A percentile compares a stretch with the other conserved stretches of the same genome.
Conservation (phyloP, 192 early-diverging fungal genomes). For the Backusella tarrabulga region DNA sequence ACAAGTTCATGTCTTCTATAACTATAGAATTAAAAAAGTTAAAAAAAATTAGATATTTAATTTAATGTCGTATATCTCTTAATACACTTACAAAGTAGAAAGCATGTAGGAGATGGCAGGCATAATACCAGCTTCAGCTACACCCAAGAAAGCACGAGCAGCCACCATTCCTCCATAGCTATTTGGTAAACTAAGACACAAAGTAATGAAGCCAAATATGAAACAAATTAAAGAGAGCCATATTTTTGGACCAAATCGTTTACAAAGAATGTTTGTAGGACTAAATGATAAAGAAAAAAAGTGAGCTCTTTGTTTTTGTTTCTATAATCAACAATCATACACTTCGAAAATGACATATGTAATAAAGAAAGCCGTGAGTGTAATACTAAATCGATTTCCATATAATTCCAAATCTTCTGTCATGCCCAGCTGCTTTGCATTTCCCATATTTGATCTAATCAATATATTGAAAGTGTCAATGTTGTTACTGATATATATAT, state of each 20-base stretch:
- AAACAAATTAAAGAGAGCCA: conserved; percentile 14
- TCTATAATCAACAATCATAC: background rate
- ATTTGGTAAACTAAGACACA: background rate
- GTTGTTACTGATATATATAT: background rate
- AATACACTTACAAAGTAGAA: conserved; percentile 1
- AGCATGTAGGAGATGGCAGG: conserved; percentile 11
- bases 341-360: conserved; percentile 11
- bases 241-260: conserved; percentile 4
- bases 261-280: conserved; percentile 12
- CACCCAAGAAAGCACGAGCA: conserved; percentile 8
- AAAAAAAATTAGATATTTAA: too few relatives aligned
- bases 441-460: conserved; percentile 18
- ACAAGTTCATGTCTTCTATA: conserved; percentile 1
- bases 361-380: conserved; percentile 13
- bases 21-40: background rate
- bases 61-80: too few relatives aligned
- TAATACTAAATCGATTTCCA: conserved; percentile 14
- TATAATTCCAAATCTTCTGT: conserved; percentile 2
- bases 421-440: conserved; percentile 14
- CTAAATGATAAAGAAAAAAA: background rate
- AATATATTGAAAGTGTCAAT: background rate
- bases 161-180: conserved; percentile 9
- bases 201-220: conserved; percentile 7
- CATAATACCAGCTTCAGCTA: conserved; percentile 16
- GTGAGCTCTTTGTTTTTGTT: background rate